Conservation (phyloP, 257 asterid genomes). For the Solanum verrucosum region DNA sequence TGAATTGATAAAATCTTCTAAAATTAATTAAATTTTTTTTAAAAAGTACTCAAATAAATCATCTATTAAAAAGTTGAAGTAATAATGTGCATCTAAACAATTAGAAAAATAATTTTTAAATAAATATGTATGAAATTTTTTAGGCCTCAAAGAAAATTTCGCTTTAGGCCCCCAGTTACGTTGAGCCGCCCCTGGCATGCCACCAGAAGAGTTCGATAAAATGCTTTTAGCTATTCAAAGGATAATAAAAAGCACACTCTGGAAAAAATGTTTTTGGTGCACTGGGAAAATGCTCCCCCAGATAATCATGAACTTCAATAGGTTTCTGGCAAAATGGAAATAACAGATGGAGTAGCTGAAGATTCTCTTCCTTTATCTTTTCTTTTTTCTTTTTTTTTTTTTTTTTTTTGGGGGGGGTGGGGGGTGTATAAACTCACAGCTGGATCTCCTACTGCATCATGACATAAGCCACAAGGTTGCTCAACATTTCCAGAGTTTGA, state of each 20-base stretch:
- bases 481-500: constrained; percentile 28
- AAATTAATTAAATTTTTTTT: no score
- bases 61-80: no score
- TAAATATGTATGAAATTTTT: no score
- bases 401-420: no score
- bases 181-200: background rate
- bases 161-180: no score
- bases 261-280: background rate
- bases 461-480: constrained; percentile 55
- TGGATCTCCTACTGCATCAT: constrained; percentile 58
- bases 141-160: no score
- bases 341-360: background rate
- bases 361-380: background rate
- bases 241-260: background rate
- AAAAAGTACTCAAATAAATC: no score
- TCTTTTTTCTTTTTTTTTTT: background rate
- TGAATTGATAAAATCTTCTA: no score
- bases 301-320: background rate
- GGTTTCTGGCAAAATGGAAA: background rate
- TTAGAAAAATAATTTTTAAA: no score
- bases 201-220: background rate
- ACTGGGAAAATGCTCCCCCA: background rate
- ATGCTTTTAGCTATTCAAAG: background rate
- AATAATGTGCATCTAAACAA: no score
- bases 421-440: constrained; percentile 25